Conservation (phyloP, 116 monocot species). For the Posidonia oceanica region DNA sequence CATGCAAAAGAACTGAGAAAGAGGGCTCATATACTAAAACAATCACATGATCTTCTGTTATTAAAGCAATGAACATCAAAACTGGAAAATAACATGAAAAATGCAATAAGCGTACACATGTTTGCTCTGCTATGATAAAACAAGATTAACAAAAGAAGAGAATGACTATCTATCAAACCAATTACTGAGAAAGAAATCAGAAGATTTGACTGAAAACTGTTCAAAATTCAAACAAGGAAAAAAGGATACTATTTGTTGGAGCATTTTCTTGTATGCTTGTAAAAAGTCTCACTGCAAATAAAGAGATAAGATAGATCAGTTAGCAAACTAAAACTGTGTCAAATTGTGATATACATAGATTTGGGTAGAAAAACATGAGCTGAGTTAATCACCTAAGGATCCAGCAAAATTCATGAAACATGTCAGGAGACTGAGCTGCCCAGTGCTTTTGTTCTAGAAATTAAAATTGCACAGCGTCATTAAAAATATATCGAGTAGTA, state of each 20-base stretch:
- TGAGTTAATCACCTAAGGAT: slow-evolving; percentile 43
- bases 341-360: not conserved
- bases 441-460: slow-evolving; percentile 77
- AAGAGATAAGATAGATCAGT: slow-evolving; percentile 7
- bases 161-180: too few relatives aligned
- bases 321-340: not conserved
- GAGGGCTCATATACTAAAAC: too few relatives aligned
- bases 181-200: too few relatives aligned
- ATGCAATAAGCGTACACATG: too few relatives aligned
- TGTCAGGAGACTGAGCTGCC: slow-evolving; percentile 80
- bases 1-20: too few relatives aligned
- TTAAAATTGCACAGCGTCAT: too few relatives aligned
- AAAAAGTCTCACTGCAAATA: slow-evolving; percentile 72
- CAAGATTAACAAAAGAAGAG: too few relatives aligned
- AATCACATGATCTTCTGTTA: too few relatives aligned
- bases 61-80: too few relatives aligned
- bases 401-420: slow-evolving; percentile 79
- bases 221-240: not conserved
- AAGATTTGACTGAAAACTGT: not conserved
- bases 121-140: too few relatives aligned
- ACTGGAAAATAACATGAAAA: too few relatives aligned
- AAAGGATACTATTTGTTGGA: slow-evolving; percentile 85
- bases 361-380: not conserved
- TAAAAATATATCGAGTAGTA: too few relatives aligned
- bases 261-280: slow-evolving; percentile 87